Percentiles rank a stretch among this genome's conserved stretches.
phyloP scores from a whole-genome alignment of 371 early-diverging fungal species.

The Nosema muscidifuracis region DNA sequence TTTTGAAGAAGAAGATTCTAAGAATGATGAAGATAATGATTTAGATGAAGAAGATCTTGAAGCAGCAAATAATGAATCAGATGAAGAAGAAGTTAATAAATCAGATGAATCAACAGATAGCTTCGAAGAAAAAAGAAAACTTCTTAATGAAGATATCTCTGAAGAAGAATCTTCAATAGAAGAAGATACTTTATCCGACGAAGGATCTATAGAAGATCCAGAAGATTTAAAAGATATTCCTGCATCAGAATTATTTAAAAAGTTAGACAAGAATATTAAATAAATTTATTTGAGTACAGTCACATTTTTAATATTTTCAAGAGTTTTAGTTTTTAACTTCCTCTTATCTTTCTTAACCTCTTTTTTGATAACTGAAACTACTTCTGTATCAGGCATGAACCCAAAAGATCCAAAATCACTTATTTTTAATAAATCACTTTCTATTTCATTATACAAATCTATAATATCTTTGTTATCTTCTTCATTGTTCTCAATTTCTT shows the following conservation, averaged over 20 bases:
- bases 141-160: not conserved
- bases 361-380: not conserved
- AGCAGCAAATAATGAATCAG: conserved; percentile 29
- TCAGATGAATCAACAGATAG: not conserved
- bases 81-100: not conserved
- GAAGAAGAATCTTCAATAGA: conserved; percentile 1
- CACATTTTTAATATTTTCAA: conserved; percentile 30
- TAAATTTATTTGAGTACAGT: conserved; percentile 28
- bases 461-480: conserved; percentile 12
- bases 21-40: conserved; percentile 33
- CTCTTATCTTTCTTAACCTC: conserved; percentile 1
- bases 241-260: conserved; percentile 17
- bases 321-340: not conserved
- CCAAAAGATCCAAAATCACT: conserved; percentile 27
- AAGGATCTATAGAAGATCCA: not conserved
- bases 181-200: conserved; percentile 8
- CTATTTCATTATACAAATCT: conserved; percentile 35
- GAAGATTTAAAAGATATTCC: conserved; percentile 5
- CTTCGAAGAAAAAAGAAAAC: not conserved
- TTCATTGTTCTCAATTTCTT: not conserved
- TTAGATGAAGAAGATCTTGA: conserved; percentile 40
- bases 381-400: conserved; percentile 18
- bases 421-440: conserved; percentile 27
- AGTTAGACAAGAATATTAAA: conserved; percentile 4
- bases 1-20: not conserved